Base-by-base conservation (phyloP, 1,139 yeast genomes). In the Zygosaccharomyces pseudobailii region DNA sequence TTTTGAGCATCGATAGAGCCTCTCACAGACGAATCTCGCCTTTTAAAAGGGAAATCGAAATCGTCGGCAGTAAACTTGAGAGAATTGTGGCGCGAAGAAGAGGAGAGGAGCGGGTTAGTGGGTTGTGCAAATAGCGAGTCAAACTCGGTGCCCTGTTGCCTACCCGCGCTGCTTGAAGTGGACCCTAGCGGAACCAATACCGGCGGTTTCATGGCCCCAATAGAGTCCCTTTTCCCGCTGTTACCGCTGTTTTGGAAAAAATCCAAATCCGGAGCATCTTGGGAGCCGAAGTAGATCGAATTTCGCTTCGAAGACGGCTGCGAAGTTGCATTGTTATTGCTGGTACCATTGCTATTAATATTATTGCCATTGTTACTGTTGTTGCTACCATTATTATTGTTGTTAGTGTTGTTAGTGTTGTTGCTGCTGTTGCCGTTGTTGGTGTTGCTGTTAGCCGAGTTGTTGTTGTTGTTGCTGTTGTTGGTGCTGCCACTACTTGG, bases 11-110 rank as follows among this genome's bases (percentile, higher is more conserved):
- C 61, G 3, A 57, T 38, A 5, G 60, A 47, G n/a, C 53, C 55
- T 31, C 61, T 47, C 8, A 59, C 54, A 5, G 61, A 60, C 4
- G 63, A 59, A 40, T 60, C 59, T 10, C 65, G 55, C 36, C 62
- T 51, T 37, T 59, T 56, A 47, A 56, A 58, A 31, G 58, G 62
- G 42, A 58, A 59, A 38, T 58, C 59, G 35, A 59, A 58, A 42
- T 59, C 63, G 6, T 59, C 63, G 2, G 62, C 53, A 35, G 56
- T 55, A 46, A 57, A 58, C 41, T 56, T 56, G n/a, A 59, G 42
- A 3, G 62, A 59, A 42, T 57, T 56, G 37, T 55, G 55, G 39
- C 63, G 54, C 10, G 61, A 53, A 25, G 51, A 49, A 3, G 49
- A 21, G 3, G 41, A 24, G 27, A 43, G 34, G 25, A 42, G 35